Conservation (phyloP, 164 flowering plant species). For the Dillenia suffruticosa region DNA sequence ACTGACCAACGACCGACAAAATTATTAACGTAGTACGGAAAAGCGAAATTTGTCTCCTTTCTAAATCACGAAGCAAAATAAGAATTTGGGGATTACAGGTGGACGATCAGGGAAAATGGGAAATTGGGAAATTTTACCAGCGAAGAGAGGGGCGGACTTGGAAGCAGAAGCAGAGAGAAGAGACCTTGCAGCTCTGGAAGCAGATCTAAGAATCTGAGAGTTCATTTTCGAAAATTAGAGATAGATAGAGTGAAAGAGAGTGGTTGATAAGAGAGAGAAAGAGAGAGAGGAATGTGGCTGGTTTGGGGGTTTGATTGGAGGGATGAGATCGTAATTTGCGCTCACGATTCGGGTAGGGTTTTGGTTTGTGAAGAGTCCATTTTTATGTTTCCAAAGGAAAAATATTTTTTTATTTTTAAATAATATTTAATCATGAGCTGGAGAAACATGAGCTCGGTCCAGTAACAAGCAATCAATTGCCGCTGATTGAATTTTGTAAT, state of each 20-base stretch:
- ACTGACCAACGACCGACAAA: neutral
- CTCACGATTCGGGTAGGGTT: no score
- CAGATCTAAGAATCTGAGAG: slow-evolving; percentile 73
- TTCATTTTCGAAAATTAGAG: slow-evolving; percentile 39
- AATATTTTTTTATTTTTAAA: no score
- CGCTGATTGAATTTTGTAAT: no score
- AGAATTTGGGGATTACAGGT: neutral
- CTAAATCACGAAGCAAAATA: neutral
- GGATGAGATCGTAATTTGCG: no score
- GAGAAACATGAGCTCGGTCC: no score
- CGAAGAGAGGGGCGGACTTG: slow-evolving; percentile 38
- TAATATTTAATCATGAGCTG: no score
- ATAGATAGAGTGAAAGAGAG: neutral
- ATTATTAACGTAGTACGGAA: neutral
- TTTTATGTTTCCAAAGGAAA: no score
- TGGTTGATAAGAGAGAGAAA: neutral
- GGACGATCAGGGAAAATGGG: neutral
- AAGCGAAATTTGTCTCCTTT: neutral
- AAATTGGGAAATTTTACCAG: slow-evolving; percentile 35
- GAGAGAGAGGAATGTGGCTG: no score
- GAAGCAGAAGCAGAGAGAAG: slow-evolving; percentile 59
- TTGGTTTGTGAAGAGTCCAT: no score
- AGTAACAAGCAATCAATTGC: no score
- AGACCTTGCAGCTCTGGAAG: slow-evolving; percentile 56
- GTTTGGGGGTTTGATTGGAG: no score